These are phyloP conservation scores for Microbotryum intermedium DNA, from an alignment of 1,284 basidiomycete genomes.

Conservation along the genomic window DNA sequence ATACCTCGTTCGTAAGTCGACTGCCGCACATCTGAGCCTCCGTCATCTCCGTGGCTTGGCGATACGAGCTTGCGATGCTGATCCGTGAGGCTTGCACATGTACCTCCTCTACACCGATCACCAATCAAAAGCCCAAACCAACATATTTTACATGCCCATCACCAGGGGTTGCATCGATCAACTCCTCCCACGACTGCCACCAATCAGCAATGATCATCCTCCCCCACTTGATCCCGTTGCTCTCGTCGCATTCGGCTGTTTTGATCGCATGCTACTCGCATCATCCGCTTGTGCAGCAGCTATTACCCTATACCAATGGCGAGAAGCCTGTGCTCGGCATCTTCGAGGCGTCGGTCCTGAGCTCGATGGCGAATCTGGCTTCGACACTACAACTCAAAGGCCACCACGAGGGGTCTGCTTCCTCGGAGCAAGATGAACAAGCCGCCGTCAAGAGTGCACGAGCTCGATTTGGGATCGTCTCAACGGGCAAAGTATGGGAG, in stretches of 20 bases:
- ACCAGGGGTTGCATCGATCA: conserved; percentile 42
- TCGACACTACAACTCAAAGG: not conserved
- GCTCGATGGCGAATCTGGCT: conserved; percentile 35
- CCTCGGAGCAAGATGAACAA: not conserved
- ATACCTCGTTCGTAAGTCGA: conserved; percentile 3
- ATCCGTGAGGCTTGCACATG: conserved; percentile 2
- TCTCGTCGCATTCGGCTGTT: conserved; percentile 38
- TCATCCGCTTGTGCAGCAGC: conserved; percentile 45
- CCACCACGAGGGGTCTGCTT: not conserved
- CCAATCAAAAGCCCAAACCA: not conserved
- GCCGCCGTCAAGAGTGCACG: no score
- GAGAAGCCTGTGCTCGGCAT: conserved; percentile 43
- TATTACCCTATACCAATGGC: conserved; percentile 37
- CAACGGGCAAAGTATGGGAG: conserved; percentile 48
- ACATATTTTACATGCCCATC: conserved; percentile 44
- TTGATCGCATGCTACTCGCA: conserved; percentile 50
- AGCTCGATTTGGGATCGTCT: conserved; percentile 46
- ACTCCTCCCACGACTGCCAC: conserved; percentile 42
- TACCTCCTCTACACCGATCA: conserved; percentile 11
- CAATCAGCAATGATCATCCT: conserved; percentile 40
- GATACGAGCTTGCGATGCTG: no score
- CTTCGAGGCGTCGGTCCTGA: conserved; percentile 45
- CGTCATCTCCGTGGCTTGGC: not conserved
- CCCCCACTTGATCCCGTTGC: not conserved
- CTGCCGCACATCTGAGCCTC: not conserved